A percentile compares a stretch with the other conserved stretches of the same genome.
Conservation (phyloP, 2,329 filamentous ascomycete genomes). For the Talaromyces sp. region DNA sequence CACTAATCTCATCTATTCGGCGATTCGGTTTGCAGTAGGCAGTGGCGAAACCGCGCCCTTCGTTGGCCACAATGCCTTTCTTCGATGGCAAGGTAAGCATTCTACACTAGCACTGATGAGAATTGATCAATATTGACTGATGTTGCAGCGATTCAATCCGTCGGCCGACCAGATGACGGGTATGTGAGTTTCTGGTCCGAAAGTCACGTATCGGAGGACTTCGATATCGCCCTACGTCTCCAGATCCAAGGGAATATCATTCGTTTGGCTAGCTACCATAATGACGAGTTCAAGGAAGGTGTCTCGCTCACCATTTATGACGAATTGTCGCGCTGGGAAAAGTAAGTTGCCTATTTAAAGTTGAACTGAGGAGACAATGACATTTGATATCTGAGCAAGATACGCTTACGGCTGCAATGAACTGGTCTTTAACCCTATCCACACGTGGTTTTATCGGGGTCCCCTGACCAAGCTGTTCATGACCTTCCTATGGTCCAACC, state of each 20-base stretch:
- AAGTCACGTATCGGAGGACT: slow-evolving; percentile 70
- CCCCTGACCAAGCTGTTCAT: slow-evolving; percentile 77
- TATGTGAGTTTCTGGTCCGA: slow-evolving; percentile 70
- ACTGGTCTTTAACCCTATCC: slow-evolving; percentile 71
- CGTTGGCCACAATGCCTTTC: slow-evolving; percentile 71
- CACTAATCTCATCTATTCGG: slow-evolving; percentile 70
- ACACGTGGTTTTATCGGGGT: slow-evolving; percentile 65
- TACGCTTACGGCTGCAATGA: slow-evolving; percentile 74
- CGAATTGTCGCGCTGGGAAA: slow-evolving; percentile 79
- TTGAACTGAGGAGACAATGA: slow-evolving; percentile 4
- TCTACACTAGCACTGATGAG: neutral
- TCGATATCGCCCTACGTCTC: slow-evolving; percentile 67
- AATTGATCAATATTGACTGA: neutral
- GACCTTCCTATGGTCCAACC: slow-evolving; percentile 66
- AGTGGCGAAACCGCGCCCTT: slow-evolving; percentile 70
- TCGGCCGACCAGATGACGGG: slow-evolving; percentile 53
- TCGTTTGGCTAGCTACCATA: slow-evolving; percentile 63
- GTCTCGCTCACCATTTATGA: slow-evolving; percentile 81
- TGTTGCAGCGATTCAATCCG: slow-evolving; percentile 52
- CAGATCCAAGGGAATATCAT: slow-evolving; percentile 65
- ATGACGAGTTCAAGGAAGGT: slow-evolving; percentile 69
- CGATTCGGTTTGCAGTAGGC: slow-evolving; percentile 65
- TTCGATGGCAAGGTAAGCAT: slow-evolving; percentile 53
- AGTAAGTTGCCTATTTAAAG: slow-evolving; percentile 50
- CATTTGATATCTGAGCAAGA: slow-evolving; percentile 13